phyloP scores from a whole-genome alignment of 495 filamentous ascomycete species.

The Aspergillus asperescens region DNA sequence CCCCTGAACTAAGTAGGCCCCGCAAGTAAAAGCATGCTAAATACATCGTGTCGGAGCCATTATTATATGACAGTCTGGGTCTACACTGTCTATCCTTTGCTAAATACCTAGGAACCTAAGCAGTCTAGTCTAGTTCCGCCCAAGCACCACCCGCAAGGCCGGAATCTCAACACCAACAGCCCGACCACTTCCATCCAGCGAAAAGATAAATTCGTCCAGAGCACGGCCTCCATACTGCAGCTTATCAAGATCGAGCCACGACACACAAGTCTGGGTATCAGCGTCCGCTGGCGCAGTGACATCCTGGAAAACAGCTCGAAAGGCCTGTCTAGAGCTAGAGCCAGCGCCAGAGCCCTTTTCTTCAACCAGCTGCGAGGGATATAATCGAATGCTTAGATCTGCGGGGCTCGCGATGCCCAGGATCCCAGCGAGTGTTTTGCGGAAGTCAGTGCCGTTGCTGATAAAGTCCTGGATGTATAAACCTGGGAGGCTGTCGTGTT shows the following conservation, averaged over 20 bases:
- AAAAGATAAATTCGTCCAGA: constrained; percentile 50
- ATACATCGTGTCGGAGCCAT: too few species aligned
- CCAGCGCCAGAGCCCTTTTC: neutral
- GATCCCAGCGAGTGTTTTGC: constrained; percentile 19
- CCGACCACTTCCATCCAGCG: constrained; percentile 32
- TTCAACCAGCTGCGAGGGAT: constrained; percentile 32
- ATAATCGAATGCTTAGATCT: constrained; percentile 40
- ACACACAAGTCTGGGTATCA: constrained; percentile 35
- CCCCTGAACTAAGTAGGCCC: too few species aligned
- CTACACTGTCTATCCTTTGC: too few species aligned
- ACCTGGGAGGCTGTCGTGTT: too few species aligned
- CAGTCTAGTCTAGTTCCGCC: neutral
- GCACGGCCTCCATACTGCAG: constrained; percentile 36
- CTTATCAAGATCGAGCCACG: constrained; percentile 45
- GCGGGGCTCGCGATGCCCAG: constrained; percentile 27
- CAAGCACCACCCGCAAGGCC: constrained; percentile 30
- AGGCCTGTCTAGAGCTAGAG: constrained; percentile 27
- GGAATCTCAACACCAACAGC: constrained; percentile 40
- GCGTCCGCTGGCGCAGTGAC: constrained; percentile 24
- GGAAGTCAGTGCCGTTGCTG: constrained; percentile 47
- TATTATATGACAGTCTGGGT: too few species aligned
- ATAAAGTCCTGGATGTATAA: constrained; percentile 44
- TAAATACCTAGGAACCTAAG: too few species aligned
- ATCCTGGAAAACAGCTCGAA: constrained; percentile 44
- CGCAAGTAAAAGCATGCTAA: too few species aligned